Conservation (phyloP, 73 alveolate genomes). For the Paramecium caudatum region DNA sequence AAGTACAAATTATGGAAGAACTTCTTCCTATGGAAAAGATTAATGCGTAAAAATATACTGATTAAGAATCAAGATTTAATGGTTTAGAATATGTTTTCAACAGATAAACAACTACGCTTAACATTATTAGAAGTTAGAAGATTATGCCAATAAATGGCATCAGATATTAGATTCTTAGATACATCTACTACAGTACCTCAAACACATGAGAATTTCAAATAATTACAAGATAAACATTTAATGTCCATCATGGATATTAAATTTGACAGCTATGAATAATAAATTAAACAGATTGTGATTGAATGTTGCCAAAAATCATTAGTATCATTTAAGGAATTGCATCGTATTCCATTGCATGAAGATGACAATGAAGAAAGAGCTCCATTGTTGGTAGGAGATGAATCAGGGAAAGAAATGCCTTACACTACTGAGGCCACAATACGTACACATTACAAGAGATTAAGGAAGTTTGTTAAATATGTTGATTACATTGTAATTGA, state of each 20-base stretch:
- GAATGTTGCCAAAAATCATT: constrained; percentile 87
- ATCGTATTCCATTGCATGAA: constrained; percentile 85
- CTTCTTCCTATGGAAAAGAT: constrained; percentile 91
- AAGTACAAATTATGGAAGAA: constrained; percentile 88
- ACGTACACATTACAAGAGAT: constrained; percentile 95
- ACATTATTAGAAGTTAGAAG: constrained; percentile 87
- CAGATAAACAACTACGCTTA: constrained; percentile 84
- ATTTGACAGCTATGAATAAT: constrained; percentile 78
- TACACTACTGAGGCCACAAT: constrained; percentile 98
- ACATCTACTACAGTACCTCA: constrained; percentile 80
- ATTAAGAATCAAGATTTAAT: constrained; percentile 82
- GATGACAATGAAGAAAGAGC: constrained; percentile 85
- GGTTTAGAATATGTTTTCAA: constrained; percentile 84
- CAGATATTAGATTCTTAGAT: constrained; percentile 83
- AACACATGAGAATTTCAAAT: constrained; percentile 80
- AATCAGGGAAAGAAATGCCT: constrained; percentile 92
- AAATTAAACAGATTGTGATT: constrained; percentile 80
- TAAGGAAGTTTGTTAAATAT: constrained; percentile 93
- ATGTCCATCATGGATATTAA: constrained; percentile 76
- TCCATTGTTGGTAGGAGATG: constrained; percentile 93
- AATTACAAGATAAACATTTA: constrained; percentile 80
- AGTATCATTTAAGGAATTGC: constrained; percentile 86
- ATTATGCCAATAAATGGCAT: constrained; percentile 77
- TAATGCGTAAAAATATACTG: constrained; percentile 88
- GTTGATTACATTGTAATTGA: constrained; percentile 94